Evolutionary conservation across 78 protist genomes (phyloP), one percentile per base, ranked within the genome.

Genomic region (Polysphondylium violaceum): DNA sequence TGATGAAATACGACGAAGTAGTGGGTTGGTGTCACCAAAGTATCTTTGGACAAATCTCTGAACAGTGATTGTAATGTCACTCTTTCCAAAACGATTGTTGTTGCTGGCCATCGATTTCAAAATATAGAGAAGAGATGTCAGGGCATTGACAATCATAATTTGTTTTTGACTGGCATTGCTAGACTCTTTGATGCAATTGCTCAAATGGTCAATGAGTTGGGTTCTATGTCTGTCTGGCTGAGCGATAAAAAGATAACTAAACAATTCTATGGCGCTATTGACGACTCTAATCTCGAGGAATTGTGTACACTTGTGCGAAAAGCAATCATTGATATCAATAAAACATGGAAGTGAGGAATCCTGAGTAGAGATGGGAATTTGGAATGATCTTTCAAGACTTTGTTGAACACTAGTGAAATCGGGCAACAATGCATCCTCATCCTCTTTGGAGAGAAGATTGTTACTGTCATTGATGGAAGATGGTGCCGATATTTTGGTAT

Each of bases 141-240:
- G 8, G 27, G 91, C 51, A 69, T 83, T 83, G 27, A 83, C 72
- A 29, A 60, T 40, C 91, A 83, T 83, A 7, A 65, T 33, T 4
- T 9, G 17, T 27, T 31, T 83, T 59, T 83, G 91, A 1, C 2
- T 4, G 0, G 71, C 29, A 41, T 61, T 59, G 23, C 50, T 55
- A 0, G 55, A 56, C 19, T 83, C 91, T 27, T 59, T 67, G 0
- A 83, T 69, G n/a, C 79, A 69, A 58, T 68, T 83, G 19, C 81
- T 27, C 17, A 83, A 38, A 21, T 83, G 91, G 44, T 83, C 91
- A n/a, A 83, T 40, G 3, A 83, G 41, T 59, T 83, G 77, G 12
- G 75, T 83, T 29, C 91, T 17, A 44, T 83, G 91, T 19, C 91
- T 8, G 56, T 83, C 91, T 19, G 91, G 91, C 44, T 83, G 91